Base-by-base conservation (phyloP, 2,329 filamentous ascomycete species). In the Pseudopithomyces maydicus region DNA sequence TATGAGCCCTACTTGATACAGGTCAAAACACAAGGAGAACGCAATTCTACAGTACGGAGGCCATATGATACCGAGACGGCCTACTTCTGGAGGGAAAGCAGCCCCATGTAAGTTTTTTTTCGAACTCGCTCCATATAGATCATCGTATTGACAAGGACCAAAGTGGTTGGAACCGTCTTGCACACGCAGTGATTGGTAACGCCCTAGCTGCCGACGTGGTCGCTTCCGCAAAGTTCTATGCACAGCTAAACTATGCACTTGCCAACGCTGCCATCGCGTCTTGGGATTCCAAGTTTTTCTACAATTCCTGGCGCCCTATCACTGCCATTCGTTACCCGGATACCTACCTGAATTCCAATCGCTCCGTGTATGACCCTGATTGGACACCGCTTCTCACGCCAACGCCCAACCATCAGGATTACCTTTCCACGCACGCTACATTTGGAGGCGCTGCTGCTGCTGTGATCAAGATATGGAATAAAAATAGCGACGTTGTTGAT, bases 341-440 rank as follows among this genome's bases (percentile, higher is more conserved):
- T 7, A 35, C 62, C 6, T 72, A 59, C 56, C 60, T 72, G 11
- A 44, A 63, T n/a, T 66, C 62, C 36, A 56, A 59, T 5, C 61
- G 56, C 26, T 66, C 61, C 35, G 57, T 68, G 12, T 61, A 58
- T 6, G 50, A 59, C 26, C 63, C 63, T 1, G 48, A 49, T 42
- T 72, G 64, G 64, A 66, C 61, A 1, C 69, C 68, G n/a, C 56
- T 69, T 10, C 55, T 72, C 14, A 58, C 51, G 20, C 64, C 62
- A 2, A 72, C 68, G 17, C 67, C 67, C 2, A 70, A 62, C 41
- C 67, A 72, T 41, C 64, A 65, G 23, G 68, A 72, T n/a, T 70
- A 72, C 33, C 56, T 64, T 14, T 66, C 64, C 7, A 70, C 69
- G 5, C 67, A 70, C 46, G 64, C 69, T 2, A 66, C 62, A 2